Percentiles rank a stretch among this genome's conserved stretches.
Conservation (phyloP, 1,284 basidiomycete genomes). For the Moniliophthora roreri region DNA sequence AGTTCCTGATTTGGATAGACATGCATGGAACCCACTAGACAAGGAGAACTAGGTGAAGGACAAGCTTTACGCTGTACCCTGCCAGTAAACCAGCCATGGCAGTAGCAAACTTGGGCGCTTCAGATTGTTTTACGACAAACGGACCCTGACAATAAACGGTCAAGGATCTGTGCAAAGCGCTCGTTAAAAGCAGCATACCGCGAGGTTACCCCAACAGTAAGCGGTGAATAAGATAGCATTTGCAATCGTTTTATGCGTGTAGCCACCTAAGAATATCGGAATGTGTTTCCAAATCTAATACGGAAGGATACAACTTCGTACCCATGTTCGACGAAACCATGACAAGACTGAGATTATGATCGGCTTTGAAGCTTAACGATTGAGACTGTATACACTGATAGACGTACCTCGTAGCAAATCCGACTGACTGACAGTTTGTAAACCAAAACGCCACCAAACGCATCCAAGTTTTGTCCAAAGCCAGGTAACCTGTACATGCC, state of each 20-base stretch:
- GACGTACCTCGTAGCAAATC: slow-evolving; percentile 1
- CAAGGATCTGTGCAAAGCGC: neutral
- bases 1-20: neutral
- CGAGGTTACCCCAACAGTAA: slow-evolving; percentile 3
- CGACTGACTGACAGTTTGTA: slow-evolving; percentile 9
- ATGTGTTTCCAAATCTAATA: neutral
- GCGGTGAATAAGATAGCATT: slow-evolving; percentile 1
- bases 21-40: slow-evolving; percentile 11
- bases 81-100: slow-evolving; percentile 20
- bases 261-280: neutral
- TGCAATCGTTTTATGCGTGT: slow-evolving; percentile 1
- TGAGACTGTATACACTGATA: too few species aligned
- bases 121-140: slow-evolving; percentile 1
- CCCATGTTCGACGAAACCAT: slow-evolving; percentile 10
- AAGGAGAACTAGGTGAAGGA: slow-evolving; percentile 16
- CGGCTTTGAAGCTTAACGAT: too few species aligned
- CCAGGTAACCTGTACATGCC: slow-evolving; percentile 7
- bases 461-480: slow-evolving; percentile 4
- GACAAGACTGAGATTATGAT: slow-evolving; percentile 7
- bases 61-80: slow-evolving; percentile 20
- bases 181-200: neutral
- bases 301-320: neutral
- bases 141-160: neutral
- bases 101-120: slow-evolving; percentile 3
- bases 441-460: slow-evolving; percentile 9